A percentile compares a stretch with the other conserved stretches of the same genome.
phyloP scores from a whole-genome alignment of 306 rosid genomes.

The Astragalus membranaceus region DNA sequence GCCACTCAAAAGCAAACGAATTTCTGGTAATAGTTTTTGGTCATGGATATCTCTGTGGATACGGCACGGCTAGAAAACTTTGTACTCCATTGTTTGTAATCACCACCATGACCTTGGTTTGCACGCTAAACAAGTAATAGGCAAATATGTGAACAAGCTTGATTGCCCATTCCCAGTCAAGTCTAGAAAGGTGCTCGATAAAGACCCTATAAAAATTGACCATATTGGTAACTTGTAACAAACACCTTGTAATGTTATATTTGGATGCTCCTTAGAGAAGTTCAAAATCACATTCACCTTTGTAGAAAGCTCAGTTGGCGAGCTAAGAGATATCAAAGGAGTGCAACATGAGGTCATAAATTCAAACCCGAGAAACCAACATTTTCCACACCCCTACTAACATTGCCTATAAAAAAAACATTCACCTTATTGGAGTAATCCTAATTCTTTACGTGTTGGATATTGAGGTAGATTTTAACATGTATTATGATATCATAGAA shows the following conservation, averaged over 20 bases:
- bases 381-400: too few species aligned
- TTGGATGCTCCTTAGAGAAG: background rate
- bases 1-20: constrained; percentile 20
- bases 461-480: too few species aligned
- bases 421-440: too few species aligned
- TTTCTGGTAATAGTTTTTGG: background rate
- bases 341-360: too few species aligned
- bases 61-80: background rate
- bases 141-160: constrained; percentile 14
- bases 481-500: too few species aligned
- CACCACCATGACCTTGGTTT: constrained; percentile 15
- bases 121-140: constrained; percentile 34
- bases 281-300: too few species aligned
- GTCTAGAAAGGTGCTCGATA: background rate
- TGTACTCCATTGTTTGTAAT: background rate
- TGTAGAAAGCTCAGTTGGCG: too few species aligned
- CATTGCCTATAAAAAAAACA: too few species aligned
- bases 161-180: constrained; percentile 27
- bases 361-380: too few species aligned
- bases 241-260: background rate
- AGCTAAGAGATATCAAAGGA: too few species aligned
- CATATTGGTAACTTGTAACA: background rate
- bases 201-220: background rate
- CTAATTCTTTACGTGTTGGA: too few species aligned
- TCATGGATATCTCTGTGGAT: background rate